These are phyloP conservation scores for Purpureocillium lavendulum DNA, from an alignment of 2,329 filamentous ascomycete species.

Conservation along the genomic window DNA sequence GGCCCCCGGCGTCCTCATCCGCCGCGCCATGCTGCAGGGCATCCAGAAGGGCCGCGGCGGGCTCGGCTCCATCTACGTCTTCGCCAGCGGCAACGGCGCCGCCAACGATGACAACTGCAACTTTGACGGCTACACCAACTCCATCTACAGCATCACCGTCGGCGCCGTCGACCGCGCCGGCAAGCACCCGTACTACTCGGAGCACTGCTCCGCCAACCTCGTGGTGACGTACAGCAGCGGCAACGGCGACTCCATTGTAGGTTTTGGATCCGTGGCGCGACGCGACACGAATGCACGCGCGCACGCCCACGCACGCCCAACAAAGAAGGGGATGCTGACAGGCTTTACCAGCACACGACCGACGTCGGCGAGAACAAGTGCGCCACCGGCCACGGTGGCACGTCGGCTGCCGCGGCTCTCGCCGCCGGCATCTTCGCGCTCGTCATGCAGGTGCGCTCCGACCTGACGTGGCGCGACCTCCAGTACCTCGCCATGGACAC, in stretches of 20 bases:
- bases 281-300: too few relatives aligned
- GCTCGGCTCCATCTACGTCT: constrained; percentile 88
- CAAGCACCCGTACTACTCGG: constrained; percentile 90
- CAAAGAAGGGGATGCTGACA: too few relatives aligned
- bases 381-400: constrained; percentile 79
- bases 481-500: constrained; percentile 86
- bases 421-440: constrained; percentile 89
- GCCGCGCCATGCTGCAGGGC: constrained; percentile 83
- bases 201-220: constrained; percentile 89
- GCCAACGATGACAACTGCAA: constrained; percentile 90
- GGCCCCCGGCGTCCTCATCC: constrained; percentile 79
- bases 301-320: too few relatives aligned
- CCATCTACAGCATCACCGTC: constrained; percentile 96
- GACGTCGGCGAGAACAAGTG: constrained; percentile 82
- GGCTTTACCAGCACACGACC: constrained; percentile 69
- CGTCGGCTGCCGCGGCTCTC: constrained; percentile 87
- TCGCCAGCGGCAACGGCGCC: constrained; percentile 89
- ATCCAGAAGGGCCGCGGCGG: constrained; percentile 80
- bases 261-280: too few relatives aligned
- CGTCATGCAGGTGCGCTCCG: constrained; percentile 74
- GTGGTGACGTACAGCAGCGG: constrained; percentile 97
- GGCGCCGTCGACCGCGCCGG: constrained; percentile 85
- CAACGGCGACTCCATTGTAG: constrained; percentile 70
- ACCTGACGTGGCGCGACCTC: constrained; percentile 87
- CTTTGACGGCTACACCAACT: constrained; percentile 98